These are phyloP conservation scores for Adansonia gregorii DNA, from an alignment of 441 rosid species.

Conservation along the genomic window DNA sequence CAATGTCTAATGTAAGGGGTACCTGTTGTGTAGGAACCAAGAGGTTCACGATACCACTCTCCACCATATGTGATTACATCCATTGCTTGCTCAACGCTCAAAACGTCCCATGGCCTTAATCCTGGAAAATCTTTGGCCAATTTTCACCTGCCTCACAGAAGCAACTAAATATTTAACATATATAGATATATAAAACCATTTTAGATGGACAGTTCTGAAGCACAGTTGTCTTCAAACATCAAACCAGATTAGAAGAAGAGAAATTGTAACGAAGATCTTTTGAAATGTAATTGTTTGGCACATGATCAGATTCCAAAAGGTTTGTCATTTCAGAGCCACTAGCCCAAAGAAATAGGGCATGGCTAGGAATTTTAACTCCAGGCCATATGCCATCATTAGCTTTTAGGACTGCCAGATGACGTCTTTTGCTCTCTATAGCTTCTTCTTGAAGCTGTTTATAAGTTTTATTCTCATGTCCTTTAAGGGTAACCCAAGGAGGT, in stretches of 20 bases:
- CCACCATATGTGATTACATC: constrained; percentile 79
- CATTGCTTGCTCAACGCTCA: constrained; percentile 93
- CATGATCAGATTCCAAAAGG: constrained; percentile 73
- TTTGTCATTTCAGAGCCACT: constrained; percentile 83
- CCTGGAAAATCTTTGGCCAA: constrained; percentile 78
- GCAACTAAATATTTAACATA: constrained; percentile 19
- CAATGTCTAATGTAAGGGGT: constrained; percentile 76
- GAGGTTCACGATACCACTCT: constrained; percentile 87
- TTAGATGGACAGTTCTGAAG: not conserved
- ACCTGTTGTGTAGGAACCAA: constrained; percentile 68
- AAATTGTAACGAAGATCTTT: constrained; percentile 71
- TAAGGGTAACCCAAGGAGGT: constrained; percentile 84
- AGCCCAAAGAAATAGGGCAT: constrained; percentile 94
- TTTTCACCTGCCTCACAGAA: constrained; percentile 48
- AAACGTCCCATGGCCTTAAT: constrained; percentile 93
- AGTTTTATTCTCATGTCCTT: constrained; percentile 78
- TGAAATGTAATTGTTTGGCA: constrained; percentile 94
- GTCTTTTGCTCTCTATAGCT: constrained; percentile 78
- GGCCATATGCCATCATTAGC: constrained; percentile 93
- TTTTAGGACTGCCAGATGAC: constrained; percentile 84
- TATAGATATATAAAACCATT: constrained; percentile 1
- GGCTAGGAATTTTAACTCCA: constrained; percentile 82
- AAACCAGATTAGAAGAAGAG: constrained; percentile 20
- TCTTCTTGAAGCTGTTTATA: constrained; percentile 85
- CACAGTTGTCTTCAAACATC: constrained; percentile 6